Percentiles rank a stretch among this genome's conserved stretches.
phyloP scores from a whole-genome alignment of 352 stramenopile genomes.

The Aphanomyces cochlioides region DNA sequence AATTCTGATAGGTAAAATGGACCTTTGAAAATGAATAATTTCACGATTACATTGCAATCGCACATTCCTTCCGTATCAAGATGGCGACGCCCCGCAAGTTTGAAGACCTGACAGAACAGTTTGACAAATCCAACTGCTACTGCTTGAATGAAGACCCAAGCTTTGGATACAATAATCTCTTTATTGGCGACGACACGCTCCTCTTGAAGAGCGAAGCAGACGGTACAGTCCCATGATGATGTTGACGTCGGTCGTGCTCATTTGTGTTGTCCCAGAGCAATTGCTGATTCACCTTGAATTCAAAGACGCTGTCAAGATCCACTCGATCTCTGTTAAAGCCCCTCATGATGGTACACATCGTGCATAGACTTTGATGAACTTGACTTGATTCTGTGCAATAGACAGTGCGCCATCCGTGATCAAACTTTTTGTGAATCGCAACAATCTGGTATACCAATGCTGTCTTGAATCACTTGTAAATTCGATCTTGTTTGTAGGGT shows the following conservation, averaged over 20 bases:
- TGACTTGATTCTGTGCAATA: constrained; percentile 10
- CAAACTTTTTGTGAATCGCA: constrained; percentile 70
- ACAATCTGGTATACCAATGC: constrained; percentile 42
- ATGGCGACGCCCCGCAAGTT: constrained; percentile 35
- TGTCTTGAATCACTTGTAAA: background rate
- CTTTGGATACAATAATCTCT: constrained; percentile 68
- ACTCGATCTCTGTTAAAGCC: constrained; percentile 63
- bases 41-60: constrained; percentile 7
- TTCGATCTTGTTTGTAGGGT: constrained; percentile 29
- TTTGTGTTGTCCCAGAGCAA: constrained; percentile 46
- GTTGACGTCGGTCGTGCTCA: background rate
- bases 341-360: constrained; percentile 41
- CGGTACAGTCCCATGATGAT: constrained; percentile 34
- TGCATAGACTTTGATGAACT: background rate
- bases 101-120: constrained; percentile 53
- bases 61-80: constrained; percentile 7
- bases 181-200: constrained; percentile 71
- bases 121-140: constrained; percentile 63
- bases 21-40: constrained; percentile 10
- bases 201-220: constrained; percentile 73
- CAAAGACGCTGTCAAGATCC: constrained; percentile 73
- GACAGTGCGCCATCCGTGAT: constrained; percentile 56
- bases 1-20: background rate
- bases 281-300: constrained; percentile 79
- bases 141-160: constrained; percentile 77